phyloP scores from a whole-genome alignment of 257 asterid species.

The Verbena officinalis region DNA sequence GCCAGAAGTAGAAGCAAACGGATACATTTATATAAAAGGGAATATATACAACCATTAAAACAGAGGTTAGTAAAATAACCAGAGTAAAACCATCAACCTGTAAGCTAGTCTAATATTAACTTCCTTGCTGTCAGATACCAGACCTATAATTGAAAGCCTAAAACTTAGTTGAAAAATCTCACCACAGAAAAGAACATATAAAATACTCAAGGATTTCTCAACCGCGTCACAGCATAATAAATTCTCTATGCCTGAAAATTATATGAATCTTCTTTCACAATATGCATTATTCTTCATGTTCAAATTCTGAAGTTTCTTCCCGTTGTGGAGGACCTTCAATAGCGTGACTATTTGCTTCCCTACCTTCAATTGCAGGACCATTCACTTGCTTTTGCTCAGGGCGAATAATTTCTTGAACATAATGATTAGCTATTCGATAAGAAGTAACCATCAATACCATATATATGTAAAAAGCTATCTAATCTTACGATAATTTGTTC shows the following conservation, averaged over 20 bases:
- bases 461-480: too few species aligned
- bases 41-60: conserved; percentile 9
- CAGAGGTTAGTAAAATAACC: not conserved
- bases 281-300: conserved; percentile 41
- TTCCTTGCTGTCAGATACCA: not conserved
- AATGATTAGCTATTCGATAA: conserved; percentile 33
- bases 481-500: too few species aligned
- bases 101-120: not conserved
- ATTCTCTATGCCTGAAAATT: not conserved
- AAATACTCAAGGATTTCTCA: not conserved
- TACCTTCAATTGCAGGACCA: conserved; percentile 50
- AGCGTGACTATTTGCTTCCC: conserved; percentile 32
- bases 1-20: not conserved
- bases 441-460: conserved; percentile 16
- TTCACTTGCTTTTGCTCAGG: conserved; percentile 49
- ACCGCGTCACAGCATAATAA: not conserved
- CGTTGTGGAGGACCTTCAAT: conserved; percentile 51
- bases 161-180: not conserved
- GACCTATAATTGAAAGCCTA: not conserved
- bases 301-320: conserved; percentile 61
- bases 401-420: conserved; percentile 43
- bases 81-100: not conserved
- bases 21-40: not conserved
- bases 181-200: not conserved
- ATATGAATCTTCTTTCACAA: not conserved